A percentile compares a stretch with the other conserved stretches of the same genome.
Conservation (phyloP, 2,329 filamentous ascomycete species). For the Didymosphaeria variabile region DNA sequence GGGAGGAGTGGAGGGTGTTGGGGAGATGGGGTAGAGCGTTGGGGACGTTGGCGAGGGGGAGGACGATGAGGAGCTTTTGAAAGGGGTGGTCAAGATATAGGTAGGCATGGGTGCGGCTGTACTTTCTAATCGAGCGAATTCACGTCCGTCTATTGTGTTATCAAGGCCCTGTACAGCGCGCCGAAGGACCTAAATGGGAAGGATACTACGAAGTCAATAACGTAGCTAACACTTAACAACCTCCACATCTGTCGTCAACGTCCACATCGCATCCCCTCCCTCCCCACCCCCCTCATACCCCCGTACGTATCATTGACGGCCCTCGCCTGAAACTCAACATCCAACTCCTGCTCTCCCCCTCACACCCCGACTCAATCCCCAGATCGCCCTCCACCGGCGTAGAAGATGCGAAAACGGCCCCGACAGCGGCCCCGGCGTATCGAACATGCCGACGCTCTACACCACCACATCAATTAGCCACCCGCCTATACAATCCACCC, state of each 20-base stretch:
- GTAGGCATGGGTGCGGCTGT: no score
- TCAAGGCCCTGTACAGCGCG: no score
- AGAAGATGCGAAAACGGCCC: constrained; percentile 19
- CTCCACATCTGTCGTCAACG: constrained; percentile 23
- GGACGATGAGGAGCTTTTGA: no score
- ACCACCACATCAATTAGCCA: neutral
- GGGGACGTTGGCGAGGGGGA: no score
- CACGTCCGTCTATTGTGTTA: no score
- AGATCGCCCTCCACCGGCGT: constrained; percentile 21
- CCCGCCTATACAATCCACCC: neutral
- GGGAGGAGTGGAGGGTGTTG: neutral
- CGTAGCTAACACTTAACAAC: constrained; percentile 13
- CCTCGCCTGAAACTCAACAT: constrained; percentile 27
- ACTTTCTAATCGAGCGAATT: no score
- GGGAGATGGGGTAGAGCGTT: neutral
- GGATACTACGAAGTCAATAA: no score
- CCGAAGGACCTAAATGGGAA: no score
- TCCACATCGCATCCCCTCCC: constrained; percentile 20
- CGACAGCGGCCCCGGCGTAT: constrained; percentile 21
- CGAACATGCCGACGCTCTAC: constrained; percentile 27
- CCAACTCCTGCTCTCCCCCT: constrained; percentile 21
- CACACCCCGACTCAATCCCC: constrained; percentile 20
- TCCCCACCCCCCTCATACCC: neutral
- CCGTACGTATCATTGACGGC: constrained; percentile 19
- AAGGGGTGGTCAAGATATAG: no score